Evolutionary conservation across 768 basidiomycete genomes (phyloP), one percentile per base, ranked within the genome.

Genomic region (Crassisporium funariophilum): DNA sequence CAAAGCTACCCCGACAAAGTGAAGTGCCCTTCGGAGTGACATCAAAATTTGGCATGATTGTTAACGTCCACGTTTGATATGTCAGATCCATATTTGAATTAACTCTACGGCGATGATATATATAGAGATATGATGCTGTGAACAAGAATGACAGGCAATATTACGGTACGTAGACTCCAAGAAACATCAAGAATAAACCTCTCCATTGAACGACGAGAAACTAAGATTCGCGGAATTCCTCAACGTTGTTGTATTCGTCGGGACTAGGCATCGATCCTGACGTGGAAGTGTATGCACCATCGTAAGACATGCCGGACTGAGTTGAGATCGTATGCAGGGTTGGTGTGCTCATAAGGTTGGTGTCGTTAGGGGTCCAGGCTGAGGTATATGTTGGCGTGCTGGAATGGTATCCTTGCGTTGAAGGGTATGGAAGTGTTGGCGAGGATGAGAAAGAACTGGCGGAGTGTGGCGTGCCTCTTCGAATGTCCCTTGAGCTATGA

Each of bases 221-320:
- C 40, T 64, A 75, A 49, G 71, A 59, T 24, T 75, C 72, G 15
- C 61, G 67, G 54, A 66, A 77, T 42, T 77, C 74, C 35, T 73
- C 72, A 36, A 70, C 69, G 25, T 63, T 65, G 12, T 70, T 63
- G 56, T 71, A 75, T 22, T 74, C 74, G 35, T 74, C 75, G 44
- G 74, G 67, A 44, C 69, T 72, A 16, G 74, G 67, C 39, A 73
- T 55, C 11, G 67, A 57, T 41, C 71, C 68, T 20, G 67, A 63
- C 47, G 59, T 63, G 22, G 66, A 59, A 19, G 58, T 54, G 54
- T 73, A 69, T 12, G 67, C 54, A 9, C 59, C 64, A 15, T 67
- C 63, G 47, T 74, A 72, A 21, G 63, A 60, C 24, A 65, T 48
- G 49, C 45, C 54, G 49, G 54, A 22, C 44, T 65, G 59, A 31